These are phyloP conservation scores for Suhomyces maxii DNA, from an alignment of 1,139 yeast genomes.

Conservation along the genomic window DNA sequence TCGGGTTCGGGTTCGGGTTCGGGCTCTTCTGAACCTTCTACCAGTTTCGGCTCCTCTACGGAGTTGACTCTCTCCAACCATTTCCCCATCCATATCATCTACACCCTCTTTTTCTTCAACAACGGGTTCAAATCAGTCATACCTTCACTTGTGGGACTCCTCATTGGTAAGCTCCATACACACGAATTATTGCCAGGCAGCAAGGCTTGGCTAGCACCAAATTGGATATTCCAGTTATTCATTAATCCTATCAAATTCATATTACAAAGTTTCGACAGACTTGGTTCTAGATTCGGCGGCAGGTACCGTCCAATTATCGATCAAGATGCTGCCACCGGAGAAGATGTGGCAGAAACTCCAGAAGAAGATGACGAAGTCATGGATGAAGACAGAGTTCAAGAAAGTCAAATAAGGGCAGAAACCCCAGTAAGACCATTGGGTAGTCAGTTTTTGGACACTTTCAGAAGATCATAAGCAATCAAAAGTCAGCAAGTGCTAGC, in stretches of 20 bases:
- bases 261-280: background rate
- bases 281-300: slow-evolving; percentile 1
- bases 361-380: slow-evolving; percentile 10
- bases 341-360: slow-evolving; percentile 14
- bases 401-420: slow-evolving; percentile 41
- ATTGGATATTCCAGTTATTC: slow-evolving; percentile 23
- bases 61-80: slow-evolving; percentile 55
- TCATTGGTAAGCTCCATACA: slow-evolving; percentile 56
- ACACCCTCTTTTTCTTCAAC: slow-evolving; percentile 50
- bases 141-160: slow-evolving; percentile 56
- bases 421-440: slow-evolving; percentile 62
- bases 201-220: slow-evolving; percentile 51
- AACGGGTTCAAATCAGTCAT: slow-evolving; percentile 54
- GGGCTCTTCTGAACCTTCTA: background rate
- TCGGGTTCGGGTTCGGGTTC: no score
- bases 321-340: background rate
- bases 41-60: slow-evolving; percentile 12
- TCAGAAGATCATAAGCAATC: slow-evolving; percentile 28
- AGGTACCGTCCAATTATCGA: slow-evolving; percentile 3
- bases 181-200: slow-evolving; percentile 63
- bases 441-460: slow-evolving; percentile 58
- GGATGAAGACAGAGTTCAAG: slow-evolving; percentile 7
- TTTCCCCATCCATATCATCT: slow-evolving; percentile 54
- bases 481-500: no score
- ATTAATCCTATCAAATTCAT: slow-evolving; percentile 22